Evolutionary conservation across 108 stramenopile species (phyloP).

Genomic region (Nannochloropsis granulata): DNA sequence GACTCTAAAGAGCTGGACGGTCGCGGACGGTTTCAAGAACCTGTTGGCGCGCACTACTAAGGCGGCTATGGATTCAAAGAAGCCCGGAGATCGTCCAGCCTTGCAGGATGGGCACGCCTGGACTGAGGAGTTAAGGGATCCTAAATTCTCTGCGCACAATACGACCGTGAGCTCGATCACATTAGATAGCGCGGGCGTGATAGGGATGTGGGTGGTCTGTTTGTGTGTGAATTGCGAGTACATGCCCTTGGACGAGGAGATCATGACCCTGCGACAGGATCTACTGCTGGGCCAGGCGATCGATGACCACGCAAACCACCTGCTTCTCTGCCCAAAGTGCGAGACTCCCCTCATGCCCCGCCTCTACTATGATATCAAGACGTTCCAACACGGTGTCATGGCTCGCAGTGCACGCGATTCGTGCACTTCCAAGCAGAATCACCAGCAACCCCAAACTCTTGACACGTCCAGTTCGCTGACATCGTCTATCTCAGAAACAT

Average conservation of each 20-base stretch:
- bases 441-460: no score
- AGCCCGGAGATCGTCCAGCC: background rate
- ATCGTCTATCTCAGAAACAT: no score
- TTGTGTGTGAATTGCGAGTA: background rate
- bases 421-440: no score
- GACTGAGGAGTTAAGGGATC: background rate
- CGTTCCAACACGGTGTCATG: background rate
- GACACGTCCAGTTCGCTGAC: no score
- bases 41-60: background rate
- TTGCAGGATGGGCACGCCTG: background rate
- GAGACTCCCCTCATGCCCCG: background rate
- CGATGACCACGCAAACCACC: background rate
- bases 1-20: background rate
- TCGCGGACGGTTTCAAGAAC: background rate
- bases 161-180: background rate
- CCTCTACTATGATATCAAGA: background rate
- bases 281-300: background rate
- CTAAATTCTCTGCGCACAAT: background rate
- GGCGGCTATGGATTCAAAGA: background rate
- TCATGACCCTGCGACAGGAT: background rate
- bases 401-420: background rate
- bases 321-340: background rate
- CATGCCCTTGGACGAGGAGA: background rate
- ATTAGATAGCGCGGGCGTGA: background rate
- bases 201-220: background rate